Evolutionary conservation across 2,329 filamentous ascomycete genomes (phyloP), one percentile per base, ranked within the genome.

Genomic region (Cytospora piceicola): DNA sequence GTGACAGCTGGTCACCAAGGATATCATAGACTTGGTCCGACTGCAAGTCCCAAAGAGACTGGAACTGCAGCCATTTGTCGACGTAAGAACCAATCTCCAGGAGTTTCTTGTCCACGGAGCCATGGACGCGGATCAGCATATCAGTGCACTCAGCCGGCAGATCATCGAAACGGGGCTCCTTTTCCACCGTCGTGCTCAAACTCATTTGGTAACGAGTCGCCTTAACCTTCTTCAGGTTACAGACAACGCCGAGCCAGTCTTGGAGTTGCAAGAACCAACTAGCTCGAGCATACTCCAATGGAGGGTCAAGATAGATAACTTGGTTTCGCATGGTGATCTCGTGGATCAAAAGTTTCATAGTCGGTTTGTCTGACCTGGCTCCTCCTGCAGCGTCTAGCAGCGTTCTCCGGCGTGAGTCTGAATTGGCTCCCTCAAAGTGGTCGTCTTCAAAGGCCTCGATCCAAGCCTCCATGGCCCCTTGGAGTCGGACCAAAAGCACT

Each of bases 241-340:
- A 98, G 54, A 97, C 90, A 66, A 96, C 86, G 49, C 92, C 94
- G 42, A 99, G 86, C 95, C 95, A 99, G 39, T 93, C 87, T 72
- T 98, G 94, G 51, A 99, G 84, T 71, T 97, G 94, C 22, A 90
- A 84, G 74, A 96, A 92, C 95, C 96, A 99, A 74, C 90, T 94
- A 15, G 94, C 94, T 70, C 94, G 88, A 20, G 95, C 94, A 75
- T 90, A 95, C 75, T 97, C 93, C 60, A 98, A 82, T 6, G 95
- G 95, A 4, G 95, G 96, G 61, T 97, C 95, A 30, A 99, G 86
- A 74, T 96, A 97, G 71, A 99, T 97, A 70, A 97, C 91, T 77
- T 99, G 95, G 72, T 98, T 98, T 36, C 92, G 91, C 93, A 99
- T 99, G 7, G 93, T 95, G 63, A 99, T 90, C 75, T 99, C 95